Evolutionary conservation across 768 basidiomycete species (phyloP).

Genomic region (Cubamyces sp.): DNA sequence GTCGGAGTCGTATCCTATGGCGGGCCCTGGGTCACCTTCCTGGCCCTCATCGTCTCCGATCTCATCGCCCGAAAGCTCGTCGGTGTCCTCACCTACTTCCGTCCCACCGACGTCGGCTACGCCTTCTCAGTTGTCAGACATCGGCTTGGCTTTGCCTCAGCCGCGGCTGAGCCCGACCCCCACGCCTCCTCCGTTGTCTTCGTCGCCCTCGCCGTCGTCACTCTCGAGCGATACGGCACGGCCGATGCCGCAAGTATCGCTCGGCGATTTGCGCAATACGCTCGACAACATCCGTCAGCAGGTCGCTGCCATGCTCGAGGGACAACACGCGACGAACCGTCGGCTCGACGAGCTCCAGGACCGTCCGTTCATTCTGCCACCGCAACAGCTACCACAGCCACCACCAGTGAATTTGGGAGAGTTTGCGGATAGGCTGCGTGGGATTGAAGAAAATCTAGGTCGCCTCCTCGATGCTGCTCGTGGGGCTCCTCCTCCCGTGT

Average conservation of each 20-base stretch:
- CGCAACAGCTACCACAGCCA: background rate
- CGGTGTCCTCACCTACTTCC: constrained; percentile 27
- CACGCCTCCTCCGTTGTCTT: constrained; percentile 37
- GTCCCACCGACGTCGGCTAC: constrained; percentile 15
- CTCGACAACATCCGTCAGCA: constrained; percentile 63
- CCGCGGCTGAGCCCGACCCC: constrained; percentile 25
- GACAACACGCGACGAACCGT: constrained; percentile 62
- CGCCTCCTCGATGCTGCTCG: constrained; percentile 28
- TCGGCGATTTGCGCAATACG: constrained; percentile 54
- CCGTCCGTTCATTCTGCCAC: background rate
- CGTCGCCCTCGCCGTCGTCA: constrained; percentile 41
- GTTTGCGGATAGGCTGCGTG: constrained; percentile 30
- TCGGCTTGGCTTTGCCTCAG: constrained; percentile 9
- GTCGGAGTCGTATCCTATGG: constrained; percentile 37
- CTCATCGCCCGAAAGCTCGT: constrained; percentile 26
- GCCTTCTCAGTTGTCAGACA: constrained; percentile 20
- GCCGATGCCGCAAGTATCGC: constrained; percentile 38
- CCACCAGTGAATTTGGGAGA: constrained; percentile 30
- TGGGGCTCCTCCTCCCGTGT: constrained; percentile 13
- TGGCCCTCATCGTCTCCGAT: constrained; percentile 38
- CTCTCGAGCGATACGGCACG: constrained; percentile 42
- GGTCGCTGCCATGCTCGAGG: constrained; percentile 60
- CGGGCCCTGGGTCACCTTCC: constrained; percentile 40
- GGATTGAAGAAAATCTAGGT: constrained; percentile 34
- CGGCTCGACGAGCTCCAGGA: constrained; percentile 53